phyloP scores from a whole-genome alignment of 2,329 filamentous ascomycete species.

The Aureobasidium sp. region DNA sequence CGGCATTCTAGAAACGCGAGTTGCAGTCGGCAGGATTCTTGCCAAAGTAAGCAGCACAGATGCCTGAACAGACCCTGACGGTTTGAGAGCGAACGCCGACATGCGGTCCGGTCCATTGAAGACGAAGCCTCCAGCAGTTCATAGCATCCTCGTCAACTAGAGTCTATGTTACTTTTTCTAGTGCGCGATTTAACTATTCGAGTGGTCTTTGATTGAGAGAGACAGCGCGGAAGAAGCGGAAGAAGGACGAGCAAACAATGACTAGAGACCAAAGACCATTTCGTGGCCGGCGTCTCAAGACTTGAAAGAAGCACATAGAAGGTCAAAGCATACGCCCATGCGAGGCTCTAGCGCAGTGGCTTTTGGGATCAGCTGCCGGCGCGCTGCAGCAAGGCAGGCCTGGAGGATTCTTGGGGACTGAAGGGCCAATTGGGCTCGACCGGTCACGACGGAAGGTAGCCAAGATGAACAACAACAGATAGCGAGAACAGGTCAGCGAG shows the following conservation, averaged over 20 bases:
- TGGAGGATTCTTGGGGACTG: not conserved
- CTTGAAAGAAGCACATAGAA: slow-evolving; percentile 12
- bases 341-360: slow-evolving; percentile 4
- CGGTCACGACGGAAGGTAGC: not conserved
- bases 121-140: not conserved
- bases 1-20: not conserved
- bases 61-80: not conserved
- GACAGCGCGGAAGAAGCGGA: slow-evolving; percentile 1
- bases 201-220: not conserved
- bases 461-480: not conserved
- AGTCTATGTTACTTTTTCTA: not conserved
- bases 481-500: not conserved
- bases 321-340: slow-evolving; percentile 7
- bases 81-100: not conserved
- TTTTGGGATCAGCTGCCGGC: slow-evolving; percentile 5
- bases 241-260: not conserved
- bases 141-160: not conserved
- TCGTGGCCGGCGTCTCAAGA: slow-evolving; percentile 4
- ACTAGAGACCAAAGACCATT: not conserved
- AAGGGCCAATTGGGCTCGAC: not conserved
- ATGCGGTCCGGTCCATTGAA: not conserved
- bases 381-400: slow-evolving; percentile 1
- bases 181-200: not conserved
- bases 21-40: not conserved
- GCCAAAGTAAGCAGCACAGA: not conserved